A percentile compares a stretch with the other conserved stretches of the same genome.
phyloP scores from a whole-genome alignment of 257 asterid species.

The Gentiana straminea region DNA sequence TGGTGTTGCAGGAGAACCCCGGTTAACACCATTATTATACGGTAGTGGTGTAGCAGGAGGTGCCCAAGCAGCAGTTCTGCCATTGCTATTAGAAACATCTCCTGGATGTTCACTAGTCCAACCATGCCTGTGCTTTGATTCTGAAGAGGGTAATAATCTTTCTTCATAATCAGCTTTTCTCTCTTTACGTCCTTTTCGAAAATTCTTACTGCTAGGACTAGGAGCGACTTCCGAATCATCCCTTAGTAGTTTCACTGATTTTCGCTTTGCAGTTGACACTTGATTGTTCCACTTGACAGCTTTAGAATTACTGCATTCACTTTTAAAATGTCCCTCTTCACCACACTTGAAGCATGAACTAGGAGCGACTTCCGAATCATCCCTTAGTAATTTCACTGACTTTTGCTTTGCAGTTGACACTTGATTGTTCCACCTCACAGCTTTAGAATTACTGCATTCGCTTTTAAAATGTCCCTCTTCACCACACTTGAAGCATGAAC shows the following conservation, averaged over 20 bases:
- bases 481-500: slow-evolving; percentile 75
- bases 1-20: too few species aligned
- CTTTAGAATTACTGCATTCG: slow-evolving; percentile 50
- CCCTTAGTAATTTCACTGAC: too few species aligned
- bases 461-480: slow-evolving; percentile 82
- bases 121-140: slow-evolving; percentile 52
- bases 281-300: slow-evolving; percentile 52
- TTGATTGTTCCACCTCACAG: slow-evolving; percentile 17
- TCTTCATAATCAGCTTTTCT: slow-evolving; percentile 20
- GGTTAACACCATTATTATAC: too few species aligned
- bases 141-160: slow-evolving; percentile 21
- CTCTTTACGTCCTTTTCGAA: slow-evolving; percentile 16
- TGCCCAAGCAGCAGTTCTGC: slow-evolving; percentile 32
- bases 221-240: slow-evolving; percentile 32
- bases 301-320: slow-evolving; percentile 62
- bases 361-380: too few species aligned
- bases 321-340: slow-evolving; percentile 75
- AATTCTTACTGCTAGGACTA: slow-evolving; percentile 35
- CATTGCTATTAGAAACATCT: slow-evolving; percentile 20
- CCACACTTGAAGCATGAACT: too few species aligned
- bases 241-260: slow-evolving; percentile 31
- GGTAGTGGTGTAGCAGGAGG: slow-evolving; percentile 20
- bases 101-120: slow-evolving; percentile 61
- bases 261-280: slow-evolving; percentile 54
- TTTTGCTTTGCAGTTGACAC: too few species aligned